Evolutionary conservation across 192 early-diverging fungal genomes (phyloP).

Genomic region (Kickxella alabastrina): DNA sequence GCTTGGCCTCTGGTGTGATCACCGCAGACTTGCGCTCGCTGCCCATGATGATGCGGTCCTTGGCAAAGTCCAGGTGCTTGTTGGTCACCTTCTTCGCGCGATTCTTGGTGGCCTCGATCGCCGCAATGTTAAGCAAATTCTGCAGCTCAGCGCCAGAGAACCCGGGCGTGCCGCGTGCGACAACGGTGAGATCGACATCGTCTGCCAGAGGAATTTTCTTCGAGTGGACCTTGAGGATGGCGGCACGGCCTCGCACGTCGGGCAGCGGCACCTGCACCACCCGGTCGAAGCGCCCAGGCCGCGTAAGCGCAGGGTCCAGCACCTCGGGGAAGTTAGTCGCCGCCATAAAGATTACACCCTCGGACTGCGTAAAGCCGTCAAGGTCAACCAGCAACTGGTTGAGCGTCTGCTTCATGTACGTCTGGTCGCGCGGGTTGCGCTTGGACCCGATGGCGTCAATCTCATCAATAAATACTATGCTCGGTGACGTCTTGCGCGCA

Average conservation of each 20-base stretch:
- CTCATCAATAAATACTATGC: conserved; percentile 99
- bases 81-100: conserved; percentile 66
- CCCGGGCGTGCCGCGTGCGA: conserved; percentile 95
- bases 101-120: conserved; percentile 89
- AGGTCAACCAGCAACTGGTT: conserved; percentile 99
- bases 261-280: conserved; percentile 91
- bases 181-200: conserved; percentile 74
- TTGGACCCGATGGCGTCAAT: conserved; percentile 97
- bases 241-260: conserved; percentile 91
- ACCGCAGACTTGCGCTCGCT: conserved; percentile 90
- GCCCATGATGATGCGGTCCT: conserved; percentile 99
- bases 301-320: conserved; percentile 92
- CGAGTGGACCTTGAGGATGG: conserved; percentile 89
- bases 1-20: conserved; percentile 82
- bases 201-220: conserved; percentile 69
- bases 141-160: conserved; percentile 99
- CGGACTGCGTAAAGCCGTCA: conserved; percentile 95
- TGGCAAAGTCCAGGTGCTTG: conserved; percentile 92
- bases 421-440: conserved; percentile 89
- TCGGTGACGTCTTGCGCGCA: conserved; percentile 71
- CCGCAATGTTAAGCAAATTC: conserved; percentile 96
- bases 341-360: conserved; percentile 97
- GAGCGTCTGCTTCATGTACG: conserved; percentile 96
- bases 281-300: conserved; percentile 97
- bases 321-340: conserved; percentile 98